Percentiles rank a stretch among this genome's conserved stretches.
Conservation (phyloP, 805 yeast species). For the Diddensiella caesifluorescens region DNA sequence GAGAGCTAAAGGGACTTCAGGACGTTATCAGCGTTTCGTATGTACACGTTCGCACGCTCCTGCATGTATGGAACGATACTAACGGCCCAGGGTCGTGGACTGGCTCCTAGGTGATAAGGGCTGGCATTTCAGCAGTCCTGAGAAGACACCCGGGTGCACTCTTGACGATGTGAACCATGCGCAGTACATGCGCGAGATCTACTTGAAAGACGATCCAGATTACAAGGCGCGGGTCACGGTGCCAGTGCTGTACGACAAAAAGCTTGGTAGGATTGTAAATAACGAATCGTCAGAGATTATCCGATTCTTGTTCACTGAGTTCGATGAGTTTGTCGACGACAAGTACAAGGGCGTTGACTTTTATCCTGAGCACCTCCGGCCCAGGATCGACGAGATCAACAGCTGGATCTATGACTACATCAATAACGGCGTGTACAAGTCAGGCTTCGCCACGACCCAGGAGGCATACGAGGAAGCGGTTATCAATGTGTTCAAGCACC, state of each 20-base stretch:
- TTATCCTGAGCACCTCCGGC: slow-evolving; percentile 52
- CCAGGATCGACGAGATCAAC: slow-evolving; percentile 69
- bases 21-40: slow-evolving; percentile 35
- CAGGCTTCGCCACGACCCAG: slow-evolving; percentile 84
- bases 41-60: not conserved
- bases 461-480: slow-evolving; percentile 74
- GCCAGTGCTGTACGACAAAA: slow-evolving; percentile 89
- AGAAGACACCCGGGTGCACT: slow-evolving; percentile 44
- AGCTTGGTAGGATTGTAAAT: slow-evolving; percentile 76
- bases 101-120: slow-evolving; percentile 87
- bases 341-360: slow-evolving; percentile 50
- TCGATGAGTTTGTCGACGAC: slow-evolving; percentile 43
- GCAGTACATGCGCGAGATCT: slow-evolving; percentile 61
- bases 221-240: slow-evolving; percentile 85
- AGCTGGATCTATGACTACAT: slow-evolving; percentile 77
- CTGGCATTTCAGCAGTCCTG: slow-evolving; percentile 69
- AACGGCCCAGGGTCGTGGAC: slow-evolving; percentile 63
- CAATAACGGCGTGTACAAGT: slow-evolving; percentile 89
- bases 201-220: slow-evolving; percentile 67
- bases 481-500: slow-evolving; percentile 51
- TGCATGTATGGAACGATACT: not conserved
- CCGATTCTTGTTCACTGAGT: slow-evolving; percentile 73
- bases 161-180: slow-evolving; percentile 57
- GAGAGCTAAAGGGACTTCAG: slow-evolving; percentile 69
- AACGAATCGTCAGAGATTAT: slow-evolving; percentile 89